Base-by-base conservation (phyloP, 768 basidiomycete genomes). In the Phylloporus sp. region DNA sequence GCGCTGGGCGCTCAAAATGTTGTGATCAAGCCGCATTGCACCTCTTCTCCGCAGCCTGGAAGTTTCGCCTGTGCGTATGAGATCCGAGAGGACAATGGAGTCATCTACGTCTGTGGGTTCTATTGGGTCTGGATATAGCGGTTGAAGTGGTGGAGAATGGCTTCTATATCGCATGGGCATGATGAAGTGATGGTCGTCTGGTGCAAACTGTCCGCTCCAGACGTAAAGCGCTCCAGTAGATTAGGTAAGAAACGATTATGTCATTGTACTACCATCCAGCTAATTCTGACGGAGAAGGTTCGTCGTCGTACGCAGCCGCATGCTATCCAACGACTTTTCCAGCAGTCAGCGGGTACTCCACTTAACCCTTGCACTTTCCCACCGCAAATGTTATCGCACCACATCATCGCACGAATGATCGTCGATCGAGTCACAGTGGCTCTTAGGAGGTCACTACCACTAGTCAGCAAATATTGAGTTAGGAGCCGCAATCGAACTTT, bases 21-120 rank as follows among this genome's bases (percentile, higher is more conserved):
- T 63, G 48, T 72, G 73, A 64, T 82, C 81, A 27, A 84, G 69
- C 31, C 81, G 72, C 74, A 86, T 77, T 42, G 86, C 86, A 10
- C 86, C 86, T 52, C 86, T 70, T 46, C 86, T 70, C n/a, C 86
- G 76, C 43, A 87, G 67, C 6, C 86, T 72, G 4, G 86, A 87
- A 0, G 82, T 81, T 58, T 88, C 86, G 14, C 80, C 86, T 1
- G 81, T 81, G 41, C 86, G 81, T 14, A 87, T 73, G 33, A 88
- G 74, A 62, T 87, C 85, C 2, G 82, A 84, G 36, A 87, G 75
- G 17, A 86, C 77, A 46, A 88, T 82, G 26, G 80, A 74, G 58
- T 81, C 81, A 55, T 88, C 85, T 3, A 71, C 73, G 48, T 84
- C 81, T 29, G 70, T 69, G 22, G 64, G 69, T 20, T 69, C 57